Conservation (phyloP, 305 asterid species). For the Rubia balearica region DNA sequence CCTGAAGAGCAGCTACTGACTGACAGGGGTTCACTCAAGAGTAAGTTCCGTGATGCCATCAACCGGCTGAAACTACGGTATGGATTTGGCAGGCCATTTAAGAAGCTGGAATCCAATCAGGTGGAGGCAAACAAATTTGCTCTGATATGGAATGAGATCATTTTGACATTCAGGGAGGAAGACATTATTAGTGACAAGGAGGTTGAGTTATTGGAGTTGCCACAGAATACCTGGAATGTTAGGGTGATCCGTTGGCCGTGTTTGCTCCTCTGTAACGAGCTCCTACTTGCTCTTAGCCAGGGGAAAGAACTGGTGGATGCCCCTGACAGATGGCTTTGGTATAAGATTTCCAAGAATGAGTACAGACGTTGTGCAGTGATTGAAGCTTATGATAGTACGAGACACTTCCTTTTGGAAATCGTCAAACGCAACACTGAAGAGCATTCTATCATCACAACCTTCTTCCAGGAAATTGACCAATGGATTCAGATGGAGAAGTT, state of each 20-base stretch:
- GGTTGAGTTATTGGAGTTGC: slow-evolving; percentile 78
- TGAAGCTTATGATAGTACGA: slow-evolving; percentile 80
- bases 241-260: slow-evolving; percentile 97
- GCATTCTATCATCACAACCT: slow-evolving; percentile 52
- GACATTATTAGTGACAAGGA: slow-evolving; percentile 71
- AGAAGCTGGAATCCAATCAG: slow-evolving; percentile 90
- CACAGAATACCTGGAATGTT: slow-evolving; percentile 87
- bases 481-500: slow-evolving; percentile 47
- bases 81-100: slow-evolving; percentile 80
- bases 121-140: slow-evolving; percentile 91
- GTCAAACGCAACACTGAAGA: slow-evolving; percentile 59
- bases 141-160: slow-evolving; percentile 82
- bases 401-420: slow-evolving; percentile 62
- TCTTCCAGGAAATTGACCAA: slow-evolving; percentile 64
- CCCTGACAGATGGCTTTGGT: slow-evolving; percentile 71
- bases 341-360: slow-evolving; percentile 67
- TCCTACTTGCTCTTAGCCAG: slow-evolving; percentile 68
- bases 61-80: slow-evolving; percentile 76
- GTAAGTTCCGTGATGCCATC: slow-evolving; percentile 64
- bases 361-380: slow-evolving; percentile 88
- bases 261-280: slow-evolving; percentile 73
- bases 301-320: slow-evolving; percentile 56
- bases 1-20: slow-evolving; percentile 43
- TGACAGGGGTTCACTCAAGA: slow-evolving; percentile 45
- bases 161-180: slow-evolving; percentile 78